Percentiles rank a stretch among this genome's conserved stretches.
phyloP scores from a whole-genome alignment of 306 rosid species.

The Vicia villosa region DNA sequence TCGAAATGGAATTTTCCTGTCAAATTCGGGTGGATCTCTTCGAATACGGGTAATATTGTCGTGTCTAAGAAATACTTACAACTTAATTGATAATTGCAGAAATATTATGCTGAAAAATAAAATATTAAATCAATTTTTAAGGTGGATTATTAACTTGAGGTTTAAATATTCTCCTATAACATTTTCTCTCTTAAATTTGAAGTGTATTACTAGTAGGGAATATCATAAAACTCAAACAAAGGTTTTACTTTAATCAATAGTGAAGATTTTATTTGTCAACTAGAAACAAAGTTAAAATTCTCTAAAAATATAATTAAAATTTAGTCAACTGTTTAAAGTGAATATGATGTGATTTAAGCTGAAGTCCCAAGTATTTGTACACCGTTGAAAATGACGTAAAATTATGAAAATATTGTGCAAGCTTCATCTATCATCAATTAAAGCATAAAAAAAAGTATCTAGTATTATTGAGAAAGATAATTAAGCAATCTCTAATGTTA shows the following conservation, averaged over 20 bases:
- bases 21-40: too few species aligned
- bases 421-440: conserved; percentile 13
- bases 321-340: not conserved
- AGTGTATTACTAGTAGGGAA: not conserved
- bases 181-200: not conserved
- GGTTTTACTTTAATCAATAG: not conserved
- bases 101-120: too few species aligned
- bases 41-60: too few species aligned
- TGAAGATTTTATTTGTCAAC: not conserved
- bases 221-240: not conserved
- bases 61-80: too few species aligned
- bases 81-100: too few species aligned
- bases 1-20: too few species aligned
- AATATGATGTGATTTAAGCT: not conserved
- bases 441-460: conserved; percentile 1
- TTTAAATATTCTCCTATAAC: not conserved
- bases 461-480: conserved; percentile 7
- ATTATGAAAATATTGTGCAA: conserved; percentile 12
- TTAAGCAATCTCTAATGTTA: not conserved
- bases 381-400: conserved; percentile 8
- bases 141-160: not conserved
- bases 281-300: not conserved
- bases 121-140: too few species aligned
- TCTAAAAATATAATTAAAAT: not conserved
- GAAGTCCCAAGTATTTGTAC: not conserved